Evolutionary conservation across 2,329 filamentous ascomycete genomes (phyloP), one percentile per base, ranked within the genome.

Genomic region (Penicillium frequentans): DNA sequence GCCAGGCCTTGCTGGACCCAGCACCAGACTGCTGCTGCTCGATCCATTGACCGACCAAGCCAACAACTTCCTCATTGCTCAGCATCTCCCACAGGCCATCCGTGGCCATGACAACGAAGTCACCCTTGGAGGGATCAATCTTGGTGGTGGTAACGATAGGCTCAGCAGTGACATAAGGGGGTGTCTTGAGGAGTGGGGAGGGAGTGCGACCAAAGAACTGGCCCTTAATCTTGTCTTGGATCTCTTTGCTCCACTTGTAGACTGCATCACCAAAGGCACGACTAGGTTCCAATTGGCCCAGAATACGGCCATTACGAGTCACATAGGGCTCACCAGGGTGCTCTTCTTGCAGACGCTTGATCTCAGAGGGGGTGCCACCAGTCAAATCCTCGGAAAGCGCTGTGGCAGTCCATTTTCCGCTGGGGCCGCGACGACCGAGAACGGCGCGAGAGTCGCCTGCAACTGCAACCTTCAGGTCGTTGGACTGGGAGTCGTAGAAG

Each of bases 21-120:
- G 72, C 76, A 56, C 72, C 62, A 63, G 74, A 61, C 52, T 73
- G 61, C 65, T 97, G 90, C 23, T 85, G 86, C 73, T 99, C 95
- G 48, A 99, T 86, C 95, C 95, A 99, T 74, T 96, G 91, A 16
- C 93, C 96, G 5, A 99, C 95, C 2, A 99, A 85, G 0, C 95
- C 95, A 50, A 99, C 90, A 1, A 97, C 95, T 79, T 99, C 95
- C 72, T 99, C 95, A 68, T 98, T 99, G 48, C 91, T 97, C 60
- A 99, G 82, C 95, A 98, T 98, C 77, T 99, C 95, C 95, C 95
- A 99, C 1, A 99, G 82, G 4, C 95, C 95, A 71, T 99, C 95
- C 0, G 95, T 97, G 23, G 95, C 95, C 82, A 99, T 88, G 60
- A 99, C 93, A 13, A 99, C 82, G 68, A 99, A 99, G 72, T 99